Percentiles rank a stretch among this genome's conserved stretches.
Evolutionary conservation across 176 grass and related monocot genomes (phyloP).

Genomic region (Poa pratensis): DNA sequence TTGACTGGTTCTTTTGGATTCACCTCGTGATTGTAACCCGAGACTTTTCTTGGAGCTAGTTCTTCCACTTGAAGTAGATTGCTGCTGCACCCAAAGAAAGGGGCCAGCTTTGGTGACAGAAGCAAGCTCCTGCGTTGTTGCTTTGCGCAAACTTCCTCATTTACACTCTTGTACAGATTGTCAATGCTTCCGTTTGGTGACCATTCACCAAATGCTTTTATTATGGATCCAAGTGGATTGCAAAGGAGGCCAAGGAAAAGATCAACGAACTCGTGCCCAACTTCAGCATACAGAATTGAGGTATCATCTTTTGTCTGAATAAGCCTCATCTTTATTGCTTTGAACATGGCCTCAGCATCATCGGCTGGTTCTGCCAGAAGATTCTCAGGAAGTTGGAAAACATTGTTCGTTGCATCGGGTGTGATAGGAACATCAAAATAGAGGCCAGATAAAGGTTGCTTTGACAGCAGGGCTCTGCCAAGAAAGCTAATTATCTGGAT

Average conservation of each 20-base stretch:
- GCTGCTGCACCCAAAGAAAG: not conserved
- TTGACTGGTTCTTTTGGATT: not conserved
- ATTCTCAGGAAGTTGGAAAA: not conserved
- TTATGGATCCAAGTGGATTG: not conserved
- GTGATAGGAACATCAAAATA: not conserved
- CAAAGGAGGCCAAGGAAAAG: not conserved
- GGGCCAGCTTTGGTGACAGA: not conserved
- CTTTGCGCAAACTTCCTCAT: not conserved
- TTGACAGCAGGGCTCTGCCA: not conserved
- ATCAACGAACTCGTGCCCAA: not conserved
- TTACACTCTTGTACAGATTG: not conserved
- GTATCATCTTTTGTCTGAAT: not conserved
- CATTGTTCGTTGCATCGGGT: not conserved
- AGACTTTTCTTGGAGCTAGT: not conserved
- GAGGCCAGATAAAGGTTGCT: not conserved
- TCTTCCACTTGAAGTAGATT: not conserved
- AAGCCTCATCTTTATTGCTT: conserved; percentile 8
- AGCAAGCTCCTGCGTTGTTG: not conserved
- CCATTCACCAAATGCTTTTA: not conserved
- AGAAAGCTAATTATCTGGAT: not conserved
- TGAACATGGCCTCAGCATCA: not conserved
- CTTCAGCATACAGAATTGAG: not conserved
- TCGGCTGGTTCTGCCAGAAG: not conserved
- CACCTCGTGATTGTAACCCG: not conserved
- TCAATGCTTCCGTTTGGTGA: not conserved